Evolutionary conservation across 495 filamentous ascomycete species (phyloP).

Genomic region (Articulospora tetracladia): DNA sequence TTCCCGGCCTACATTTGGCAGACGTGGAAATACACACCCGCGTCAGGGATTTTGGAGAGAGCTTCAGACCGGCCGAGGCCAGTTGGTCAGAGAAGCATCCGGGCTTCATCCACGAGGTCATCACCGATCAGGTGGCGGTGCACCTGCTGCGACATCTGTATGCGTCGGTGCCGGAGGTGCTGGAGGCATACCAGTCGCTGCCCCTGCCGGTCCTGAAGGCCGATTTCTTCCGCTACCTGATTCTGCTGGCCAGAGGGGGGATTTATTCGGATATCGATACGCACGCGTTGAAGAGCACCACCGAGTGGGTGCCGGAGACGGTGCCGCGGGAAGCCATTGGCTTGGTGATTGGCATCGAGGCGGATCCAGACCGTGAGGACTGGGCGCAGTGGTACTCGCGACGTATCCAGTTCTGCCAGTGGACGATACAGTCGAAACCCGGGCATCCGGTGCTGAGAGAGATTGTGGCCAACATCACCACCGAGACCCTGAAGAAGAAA

Average conservation of each 20-base stretch:
- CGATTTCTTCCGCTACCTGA: constrained; percentile 96
- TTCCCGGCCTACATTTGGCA: constrained; percentile 99
- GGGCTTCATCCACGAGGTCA: constrained; percentile 91
- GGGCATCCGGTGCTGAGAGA: constrained; percentile 90
- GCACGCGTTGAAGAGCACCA: constrained; percentile 71
- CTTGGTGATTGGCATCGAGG: constrained; percentile 90
- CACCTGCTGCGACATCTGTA: constrained; percentile 84
- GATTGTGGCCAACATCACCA: constrained; percentile 80
- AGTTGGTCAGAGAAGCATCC: constrained; percentile 91
- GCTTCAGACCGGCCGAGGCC: constrained; percentile 76
- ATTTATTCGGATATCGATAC: constrained; percentile 99
- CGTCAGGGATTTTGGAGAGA: constrained; percentile 72
- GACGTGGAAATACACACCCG: constrained; percentile 92
- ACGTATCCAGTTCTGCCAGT: constrained; percentile 96
- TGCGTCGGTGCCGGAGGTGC: constrained; percentile 78
- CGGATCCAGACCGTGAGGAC: constrained; percentile 87
- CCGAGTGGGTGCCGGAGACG: constrained; percentile 79
- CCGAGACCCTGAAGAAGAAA: constrained; percentile 75
- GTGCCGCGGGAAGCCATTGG: constrained; percentile 76
- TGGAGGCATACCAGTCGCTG: constrained; percentile 86
- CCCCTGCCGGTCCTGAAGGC: constrained; percentile 90
- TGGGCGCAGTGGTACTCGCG: constrained; percentile 96
- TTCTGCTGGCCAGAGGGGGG: constrained; percentile 88
- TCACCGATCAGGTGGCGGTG: constrained; percentile 82
- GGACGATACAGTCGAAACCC: constrained; percentile 95